Percentiles rank a stretch among this genome's conserved stretches.
phyloP scores from a whole-genome alignment of 2,329 filamentous ascomycete genomes.

The Ophiocordyceps sinensis region DNA sequence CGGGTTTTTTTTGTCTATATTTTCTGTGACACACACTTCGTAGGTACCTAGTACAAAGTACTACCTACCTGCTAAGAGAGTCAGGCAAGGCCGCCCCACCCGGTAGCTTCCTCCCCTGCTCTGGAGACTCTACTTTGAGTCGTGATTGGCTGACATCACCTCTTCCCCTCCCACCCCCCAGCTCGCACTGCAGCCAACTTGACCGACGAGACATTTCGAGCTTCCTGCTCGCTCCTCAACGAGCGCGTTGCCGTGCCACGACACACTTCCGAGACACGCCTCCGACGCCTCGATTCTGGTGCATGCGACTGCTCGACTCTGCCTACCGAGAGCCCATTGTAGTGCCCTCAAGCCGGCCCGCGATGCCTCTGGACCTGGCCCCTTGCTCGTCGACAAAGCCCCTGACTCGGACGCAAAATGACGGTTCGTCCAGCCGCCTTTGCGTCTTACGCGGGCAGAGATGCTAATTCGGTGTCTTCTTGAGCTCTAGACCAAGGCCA shows the following conservation, averaged over 20 bases:
- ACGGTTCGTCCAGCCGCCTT: constrained; percentile 15
- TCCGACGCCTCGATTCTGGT: no score
- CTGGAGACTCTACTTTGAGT: constrained; percentile 7
- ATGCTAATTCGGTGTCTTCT: constrained; percentile 1
- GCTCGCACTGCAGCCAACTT: not conserved
- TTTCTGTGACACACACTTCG: no score
- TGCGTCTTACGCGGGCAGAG: constrained; percentile 7
- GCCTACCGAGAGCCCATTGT: no score
- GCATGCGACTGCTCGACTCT: no score
- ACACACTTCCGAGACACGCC: not conserved
- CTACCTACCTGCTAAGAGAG: no score
- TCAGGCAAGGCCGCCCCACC: constrained; percentile 1
- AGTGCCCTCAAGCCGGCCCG: not conserved
- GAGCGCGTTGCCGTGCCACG: not conserved
- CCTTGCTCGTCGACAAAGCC: constrained; percentile 4
- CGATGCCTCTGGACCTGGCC: constrained; percentile 9
- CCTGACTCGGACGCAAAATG: constrained; percentile 20
- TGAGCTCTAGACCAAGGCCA: constrained; percentile 50
- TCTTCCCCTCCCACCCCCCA: not conserved
- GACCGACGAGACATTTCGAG: not conserved
- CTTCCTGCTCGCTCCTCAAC: not conserved
- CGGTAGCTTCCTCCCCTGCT: constrained; percentile 2
- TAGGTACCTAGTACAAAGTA: no score
- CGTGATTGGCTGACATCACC: constrained; percentile 11
- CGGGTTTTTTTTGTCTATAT: no score